A percentile compares a stretch with the other conserved stretches of the same genome.
Conservation (phyloP, 306 rosid species). For the Vachellia collinsii region DNA sequence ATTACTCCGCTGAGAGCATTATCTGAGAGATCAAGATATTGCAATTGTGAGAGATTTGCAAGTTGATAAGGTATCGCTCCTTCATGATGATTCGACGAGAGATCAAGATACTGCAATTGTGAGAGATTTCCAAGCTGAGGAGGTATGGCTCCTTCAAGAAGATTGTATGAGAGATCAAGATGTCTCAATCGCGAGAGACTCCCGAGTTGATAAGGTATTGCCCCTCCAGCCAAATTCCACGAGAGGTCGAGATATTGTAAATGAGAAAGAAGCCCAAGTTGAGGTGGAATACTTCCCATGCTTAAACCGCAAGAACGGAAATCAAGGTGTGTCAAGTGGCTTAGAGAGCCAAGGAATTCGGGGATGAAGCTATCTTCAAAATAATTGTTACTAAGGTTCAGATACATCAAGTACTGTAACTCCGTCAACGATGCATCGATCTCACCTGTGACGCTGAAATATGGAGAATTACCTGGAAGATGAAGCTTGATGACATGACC, state of each 20-base stretch:
- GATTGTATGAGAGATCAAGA: background rate
- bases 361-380: background rate
- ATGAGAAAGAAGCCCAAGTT: background rate
- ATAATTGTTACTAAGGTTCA: background rate
- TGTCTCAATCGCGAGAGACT: background rate
- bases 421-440: background rate
- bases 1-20: background rate
- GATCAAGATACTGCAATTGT: background rate
- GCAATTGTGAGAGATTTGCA: background rate
- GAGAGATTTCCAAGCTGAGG: background rate
- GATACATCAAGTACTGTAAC: background rate
- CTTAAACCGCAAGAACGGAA: background rate
- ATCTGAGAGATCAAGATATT: background rate
- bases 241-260: background rate
- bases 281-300: background rate
- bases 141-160: background rate
- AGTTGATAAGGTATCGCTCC: background rate
- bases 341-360: background rate
- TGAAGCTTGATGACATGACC: background rate
- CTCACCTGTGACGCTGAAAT: background rate
- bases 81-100: accelerated
- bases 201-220: background rate
- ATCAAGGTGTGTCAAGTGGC: background rate
- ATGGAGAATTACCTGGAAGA: background rate
- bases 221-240: accelerated